Percentiles rank a stretch among this genome's conserved stretches.
phyloP scores from a whole-genome alignment of 1,284 basidiomycete genomes.

The Chondrostereum purpureum region DNA sequence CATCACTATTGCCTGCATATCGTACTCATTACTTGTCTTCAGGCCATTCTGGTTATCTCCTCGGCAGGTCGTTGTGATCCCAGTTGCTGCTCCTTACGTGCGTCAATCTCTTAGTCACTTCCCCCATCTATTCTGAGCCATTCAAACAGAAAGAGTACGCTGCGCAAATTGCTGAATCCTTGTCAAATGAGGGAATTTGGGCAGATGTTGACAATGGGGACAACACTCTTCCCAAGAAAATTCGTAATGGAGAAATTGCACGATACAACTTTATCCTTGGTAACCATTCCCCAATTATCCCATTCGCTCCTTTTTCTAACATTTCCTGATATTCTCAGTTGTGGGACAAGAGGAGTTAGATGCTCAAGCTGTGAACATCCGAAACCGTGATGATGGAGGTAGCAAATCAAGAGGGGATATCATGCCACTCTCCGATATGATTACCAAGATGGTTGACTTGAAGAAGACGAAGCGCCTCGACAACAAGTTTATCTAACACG shows the following conservation, averaged over 20 bases:
- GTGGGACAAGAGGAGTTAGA: slow-evolving; percentile 93
- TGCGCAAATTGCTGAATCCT: slow-evolving; percentile 63
- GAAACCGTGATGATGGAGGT: slow-evolving; percentile 91
- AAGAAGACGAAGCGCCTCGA: slow-evolving; percentile 41
- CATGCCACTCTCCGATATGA: slow-evolving; percentile 60
- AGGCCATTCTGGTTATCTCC: slow-evolving; percentile 98
- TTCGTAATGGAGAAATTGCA: slow-evolving; percentile 86
- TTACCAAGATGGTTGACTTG: slow-evolving; percentile 57
- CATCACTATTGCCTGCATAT: slow-evolving; percentile 1
- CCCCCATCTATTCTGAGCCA: slow-evolving; percentile 1
- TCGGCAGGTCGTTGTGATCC: slow-evolving; percentile 90
- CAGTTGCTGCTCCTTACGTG: slow-evolving; percentile 83
- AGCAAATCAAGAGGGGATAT: slow-evolving; percentile 69
- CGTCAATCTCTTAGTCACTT: slow-evolving; percentile 25
- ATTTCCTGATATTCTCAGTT: slow-evolving; percentile 42
- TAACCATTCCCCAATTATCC: no score
- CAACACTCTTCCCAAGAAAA: slow-evolving; percentile 95
- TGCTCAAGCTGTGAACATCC: slow-evolving; percentile 83
- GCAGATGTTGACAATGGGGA: slow-evolving; percentile 91
- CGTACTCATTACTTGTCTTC: slow-evolving; percentile 5
- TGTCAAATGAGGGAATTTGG: slow-evolving; percentile 73
- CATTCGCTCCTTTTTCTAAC: slow-evolving; percentile 5
- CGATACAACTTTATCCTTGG: slow-evolving; percentile 98
- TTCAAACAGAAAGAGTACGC: slow-evolving; percentile 82
- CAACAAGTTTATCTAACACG: slow-evolving; percentile 1